Conservation (phyloP, 2,329 filamentous ascomycete species). For the Calonectria pseudoreteaudii region DNA sequence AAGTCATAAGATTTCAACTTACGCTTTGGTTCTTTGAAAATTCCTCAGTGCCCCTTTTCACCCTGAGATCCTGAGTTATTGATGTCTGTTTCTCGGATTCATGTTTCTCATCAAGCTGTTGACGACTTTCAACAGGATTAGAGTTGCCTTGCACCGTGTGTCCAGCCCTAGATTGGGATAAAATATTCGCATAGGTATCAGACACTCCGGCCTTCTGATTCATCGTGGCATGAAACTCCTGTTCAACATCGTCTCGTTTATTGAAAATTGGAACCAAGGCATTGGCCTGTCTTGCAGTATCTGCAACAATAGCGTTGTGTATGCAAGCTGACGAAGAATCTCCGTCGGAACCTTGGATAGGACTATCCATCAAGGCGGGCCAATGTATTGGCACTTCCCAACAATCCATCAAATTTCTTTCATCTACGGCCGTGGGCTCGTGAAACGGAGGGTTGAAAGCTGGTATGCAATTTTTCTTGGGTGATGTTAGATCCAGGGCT, state of each 20-base stretch:
- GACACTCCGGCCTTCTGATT: constrained; percentile 29
- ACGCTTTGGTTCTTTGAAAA: neutral
- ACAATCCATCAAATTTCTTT: constrained; percentile 31
- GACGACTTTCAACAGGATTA: neutral
- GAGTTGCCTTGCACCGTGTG: neutral
- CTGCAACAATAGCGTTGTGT: too few relatives aligned
- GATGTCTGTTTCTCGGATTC: neutral
- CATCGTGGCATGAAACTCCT: constrained; percentile 36
- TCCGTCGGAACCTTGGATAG: neutral
- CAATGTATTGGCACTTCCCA: constrained; percentile 23
- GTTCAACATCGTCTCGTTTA: constrained; percentile 19
- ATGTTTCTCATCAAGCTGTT: neutral
- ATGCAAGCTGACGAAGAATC: neutral
- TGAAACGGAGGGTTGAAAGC: neutral
- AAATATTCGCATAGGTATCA: constrained; percentile 24
- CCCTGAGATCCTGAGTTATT: neutral
- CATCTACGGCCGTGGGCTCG: neutral
- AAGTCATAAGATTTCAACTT: neutral
- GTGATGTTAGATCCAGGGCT: neutral
- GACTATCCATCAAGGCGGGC: constrained; percentile 30
- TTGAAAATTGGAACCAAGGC: constrained; percentile 26
- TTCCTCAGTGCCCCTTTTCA: neutral
- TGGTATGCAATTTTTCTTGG: neutral
- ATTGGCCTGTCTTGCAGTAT: neutral
- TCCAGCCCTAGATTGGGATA: neutral